These are phyloP conservation scores for Sisymbrium irio DNA, from an alignment of 345 rosid species.

Conservation along the genomic window DNA sequence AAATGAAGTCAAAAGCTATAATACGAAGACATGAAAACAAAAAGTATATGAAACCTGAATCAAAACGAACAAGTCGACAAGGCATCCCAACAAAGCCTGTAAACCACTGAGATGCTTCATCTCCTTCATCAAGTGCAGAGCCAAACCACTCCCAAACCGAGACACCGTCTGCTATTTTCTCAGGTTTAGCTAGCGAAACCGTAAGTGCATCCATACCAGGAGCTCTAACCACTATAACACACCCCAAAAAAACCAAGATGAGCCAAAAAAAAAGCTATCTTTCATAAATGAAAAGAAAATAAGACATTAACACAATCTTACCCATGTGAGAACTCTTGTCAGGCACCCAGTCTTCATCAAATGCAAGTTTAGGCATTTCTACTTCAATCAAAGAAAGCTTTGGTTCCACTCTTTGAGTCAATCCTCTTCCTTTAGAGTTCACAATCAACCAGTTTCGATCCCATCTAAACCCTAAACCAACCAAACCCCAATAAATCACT, in stretches of 20 bases:
- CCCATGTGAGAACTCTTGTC: conserved; percentile 55
- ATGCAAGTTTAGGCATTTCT: conserved; percentile 60
- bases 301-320: conserved; percentile 22
- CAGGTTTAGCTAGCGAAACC: conserved; percentile 54
- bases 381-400: conserved; percentile 75
- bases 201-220: conserved; percentile 73
- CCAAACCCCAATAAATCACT: background rate
- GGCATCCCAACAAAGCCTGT: conserved; percentile 71
- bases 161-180: conserved; percentile 47
- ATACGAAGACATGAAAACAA: background rate
- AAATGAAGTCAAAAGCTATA: no score
- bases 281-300: background rate
- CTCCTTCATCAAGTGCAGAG: conserved; percentile 87
- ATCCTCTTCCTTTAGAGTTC: conserved; percentile 69
- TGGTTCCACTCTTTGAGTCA: conserved; percentile 87
- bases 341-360: conserved; percentile 61
- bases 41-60: conserved; percentile 47
- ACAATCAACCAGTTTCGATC: conserved; percentile 85
- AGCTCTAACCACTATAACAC: conserved; percentile 62
- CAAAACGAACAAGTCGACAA: conserved; percentile 75
- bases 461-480: conserved; percentile 68
- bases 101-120: conserved; percentile 81
- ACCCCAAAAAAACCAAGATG: background rate
- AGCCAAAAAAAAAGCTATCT: background rate
- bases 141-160: conserved; percentile 97